Evolutionary conservation across 139 green algal species (phyloP).

Genomic region (Asterochloris erici): DNA sequence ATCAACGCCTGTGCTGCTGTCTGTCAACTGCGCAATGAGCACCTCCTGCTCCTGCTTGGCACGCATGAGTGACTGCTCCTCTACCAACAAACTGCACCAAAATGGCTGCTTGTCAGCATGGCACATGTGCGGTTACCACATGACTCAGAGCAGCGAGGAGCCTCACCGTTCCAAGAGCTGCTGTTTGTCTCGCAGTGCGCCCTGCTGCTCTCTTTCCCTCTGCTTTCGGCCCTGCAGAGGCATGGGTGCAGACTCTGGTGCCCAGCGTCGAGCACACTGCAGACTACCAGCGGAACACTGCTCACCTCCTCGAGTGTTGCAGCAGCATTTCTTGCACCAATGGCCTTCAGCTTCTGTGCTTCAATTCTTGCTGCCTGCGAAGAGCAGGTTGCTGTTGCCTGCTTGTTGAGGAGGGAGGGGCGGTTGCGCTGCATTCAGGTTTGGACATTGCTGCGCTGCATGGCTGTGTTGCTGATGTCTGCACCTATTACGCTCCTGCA

Average conservation of each 20-base stretch:
- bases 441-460: neutral
- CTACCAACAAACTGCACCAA: conserved; percentile 43
- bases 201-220: too few relatives aligned
- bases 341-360: conserved; percentile 60
- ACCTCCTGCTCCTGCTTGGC: conserved; percentile 59
- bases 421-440: neutral
- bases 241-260: too few relatives aligned
- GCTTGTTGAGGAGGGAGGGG: too few relatives aligned
- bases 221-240: too few relatives aligned
- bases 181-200: too few relatives aligned
- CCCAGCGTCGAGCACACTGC: too few relatives aligned
- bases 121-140: too few relatives aligned
- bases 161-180: too few relatives aligned
- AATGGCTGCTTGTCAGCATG: too few relatives aligned
- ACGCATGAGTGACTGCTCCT: conserved; percentile 58
- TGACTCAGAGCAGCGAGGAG: too few relatives aligned
- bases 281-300: neutral
- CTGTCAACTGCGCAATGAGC: conserved; percentile 57
- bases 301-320: conserved; percentile 57
- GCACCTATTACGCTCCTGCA: too few relatives aligned
- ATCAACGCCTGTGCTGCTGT: conserved; percentile 33
- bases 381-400: neutral
- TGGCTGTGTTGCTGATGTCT: neutral
- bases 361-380: conserved; percentile 56
- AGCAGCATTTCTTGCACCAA: conserved; percentile 58